Conservation (phyloP, 805 yeast species). For the Candida caryicola region DNA sequence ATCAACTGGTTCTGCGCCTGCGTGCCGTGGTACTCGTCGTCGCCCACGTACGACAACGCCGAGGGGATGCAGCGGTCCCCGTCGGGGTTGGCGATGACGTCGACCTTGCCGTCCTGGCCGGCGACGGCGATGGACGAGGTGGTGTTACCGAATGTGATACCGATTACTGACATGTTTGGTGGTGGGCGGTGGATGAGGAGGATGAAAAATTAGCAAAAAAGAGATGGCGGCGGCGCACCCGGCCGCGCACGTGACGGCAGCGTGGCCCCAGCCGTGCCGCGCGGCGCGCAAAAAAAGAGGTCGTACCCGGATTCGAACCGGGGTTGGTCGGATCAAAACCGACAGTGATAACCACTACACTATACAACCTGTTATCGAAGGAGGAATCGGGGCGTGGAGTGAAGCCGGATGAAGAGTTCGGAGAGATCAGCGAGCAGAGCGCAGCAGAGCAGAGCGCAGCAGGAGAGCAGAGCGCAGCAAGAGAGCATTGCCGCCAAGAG, state of each 20-base stretch:
- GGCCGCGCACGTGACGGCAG: too few relatives aligned
- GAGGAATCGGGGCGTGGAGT: too few relatives aligned
- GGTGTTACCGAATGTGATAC: slow-evolving; percentile 95
- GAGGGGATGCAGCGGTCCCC: slow-evolving; percentile 98
- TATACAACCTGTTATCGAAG: slow-evolving; percentile 46
- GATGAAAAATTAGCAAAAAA: not conserved
- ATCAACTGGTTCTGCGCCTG: slow-evolving; percentile 92
- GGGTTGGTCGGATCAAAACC: slow-evolving; percentile 80
- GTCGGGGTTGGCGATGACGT: slow-evolving; percentile 97
- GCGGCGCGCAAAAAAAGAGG: slow-evolving; percentile 37
- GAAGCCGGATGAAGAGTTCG: too few relatives aligned
- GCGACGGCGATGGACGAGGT: slow-evolving; percentile 92
- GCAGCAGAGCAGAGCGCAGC: too few relatives aligned
- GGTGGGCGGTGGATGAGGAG: not conserved
- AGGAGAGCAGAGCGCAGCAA: too few relatives aligned
- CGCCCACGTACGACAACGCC: slow-evolving; percentile 85
- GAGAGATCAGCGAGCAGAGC: too few relatives aligned
- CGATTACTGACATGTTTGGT: slow-evolving; percentile 58
- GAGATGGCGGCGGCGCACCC: too few relatives aligned
- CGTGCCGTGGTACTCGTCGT: slow-evolving; percentile 95
- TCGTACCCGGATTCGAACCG: slow-evolving; percentile 84
- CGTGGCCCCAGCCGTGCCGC: too few relatives aligned
- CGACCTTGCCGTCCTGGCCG: slow-evolving; percentile 82
- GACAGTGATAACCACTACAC: slow-evolving; percentile 79
- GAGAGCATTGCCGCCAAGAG: too few relatives aligned